Evolutionary conservation across 2,329 filamentous ascomycete species (phyloP).

Genomic region (Thermomyces lanuginosus): DNA sequence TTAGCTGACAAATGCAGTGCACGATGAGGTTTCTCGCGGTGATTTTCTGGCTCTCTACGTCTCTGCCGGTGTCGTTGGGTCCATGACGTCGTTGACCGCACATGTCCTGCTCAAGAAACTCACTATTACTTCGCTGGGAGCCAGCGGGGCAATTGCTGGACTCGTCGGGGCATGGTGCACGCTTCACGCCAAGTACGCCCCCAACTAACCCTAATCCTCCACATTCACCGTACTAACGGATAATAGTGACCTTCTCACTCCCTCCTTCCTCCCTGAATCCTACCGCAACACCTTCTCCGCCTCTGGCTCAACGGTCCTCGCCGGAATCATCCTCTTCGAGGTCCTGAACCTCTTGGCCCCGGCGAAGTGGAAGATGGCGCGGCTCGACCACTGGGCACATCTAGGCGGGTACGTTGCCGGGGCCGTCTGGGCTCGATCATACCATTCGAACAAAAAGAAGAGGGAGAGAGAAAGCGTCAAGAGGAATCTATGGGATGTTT

Average conservation of each 20-base stretch:
- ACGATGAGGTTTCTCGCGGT: conserved; percentile 40
- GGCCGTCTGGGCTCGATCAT: conserved; percentile 11
- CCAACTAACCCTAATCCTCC: not conserved
- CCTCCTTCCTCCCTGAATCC: conserved; percentile 25
- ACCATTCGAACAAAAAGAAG: conserved; percentile 10
- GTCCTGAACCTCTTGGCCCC: conserved; percentile 17
- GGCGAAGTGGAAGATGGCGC: conserved; percentile 14
- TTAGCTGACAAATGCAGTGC: conserved; percentile 19
- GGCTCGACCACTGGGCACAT: conserved; percentile 28
- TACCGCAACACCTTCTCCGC: conserved; percentile 27
- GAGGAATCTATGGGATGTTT: too few species aligned
- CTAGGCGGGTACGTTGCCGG: conserved; percentile 27
- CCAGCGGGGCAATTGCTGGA: conserved; percentile 35
- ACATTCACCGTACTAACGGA: not conserved
- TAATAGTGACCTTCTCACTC: conserved; percentile 15
- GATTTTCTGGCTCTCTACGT: conserved; percentile 39
- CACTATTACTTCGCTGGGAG: conserved; percentile 33
- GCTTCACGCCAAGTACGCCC: conserved; percentile 28
- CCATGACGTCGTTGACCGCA: conserved; percentile 29
- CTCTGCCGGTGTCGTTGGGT: conserved; percentile 31
- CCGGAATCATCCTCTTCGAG: conserved; percentile 22
- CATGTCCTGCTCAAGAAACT: conserved; percentile 30
- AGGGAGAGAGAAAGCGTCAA: conserved; percentile 7
- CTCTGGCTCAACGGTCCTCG: conserved; percentile 23
- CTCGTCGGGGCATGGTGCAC: conserved; percentile 35